These are phyloP conservation scores for Trichoderma semiorbis DNA, from an alignment of 2,329 filamentous ascomycete species.

Conservation along the genomic window DNA sequence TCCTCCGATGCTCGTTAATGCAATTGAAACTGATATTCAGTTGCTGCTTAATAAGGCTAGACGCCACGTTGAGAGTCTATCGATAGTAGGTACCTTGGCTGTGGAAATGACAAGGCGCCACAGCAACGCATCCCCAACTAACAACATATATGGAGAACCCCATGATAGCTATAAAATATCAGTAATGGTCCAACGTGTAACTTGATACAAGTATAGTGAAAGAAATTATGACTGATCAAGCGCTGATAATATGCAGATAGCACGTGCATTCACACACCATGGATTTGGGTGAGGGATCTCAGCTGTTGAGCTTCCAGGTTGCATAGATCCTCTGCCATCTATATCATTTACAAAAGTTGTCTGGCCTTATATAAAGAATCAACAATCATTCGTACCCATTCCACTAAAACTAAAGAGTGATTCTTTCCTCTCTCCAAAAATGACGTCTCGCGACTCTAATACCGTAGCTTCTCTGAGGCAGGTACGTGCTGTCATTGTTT, in stretches of 20 bases:
- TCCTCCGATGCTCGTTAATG: neutral
- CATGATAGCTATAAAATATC: neutral
- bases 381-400: neutral
- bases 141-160: neutral
- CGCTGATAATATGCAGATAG: neutral
- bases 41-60: neutral
- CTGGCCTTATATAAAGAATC: neutral
- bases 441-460: neutral
- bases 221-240: neutral
- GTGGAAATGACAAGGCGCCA: neutral
- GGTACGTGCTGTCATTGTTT: neutral
- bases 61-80: neutral
- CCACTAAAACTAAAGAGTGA: neutral
- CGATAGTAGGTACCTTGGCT: neutral
- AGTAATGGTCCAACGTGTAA: neutral
- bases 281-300: neutral
- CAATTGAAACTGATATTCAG: too few species aligned
- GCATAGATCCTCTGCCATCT: neutral
- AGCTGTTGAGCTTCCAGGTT: neutral
- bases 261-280: neutral
- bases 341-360: neutral
- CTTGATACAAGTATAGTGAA: neutral
- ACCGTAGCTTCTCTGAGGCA: neutral
- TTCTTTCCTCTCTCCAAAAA: neutral
- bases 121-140: neutral